A percentile compares a stretch with the other conserved stretches of the same genome.
Evolutionary conservation across 495 filamentous ascomycete genomes (phyloP).

Genomic region (Collariella sp.): DNA sequence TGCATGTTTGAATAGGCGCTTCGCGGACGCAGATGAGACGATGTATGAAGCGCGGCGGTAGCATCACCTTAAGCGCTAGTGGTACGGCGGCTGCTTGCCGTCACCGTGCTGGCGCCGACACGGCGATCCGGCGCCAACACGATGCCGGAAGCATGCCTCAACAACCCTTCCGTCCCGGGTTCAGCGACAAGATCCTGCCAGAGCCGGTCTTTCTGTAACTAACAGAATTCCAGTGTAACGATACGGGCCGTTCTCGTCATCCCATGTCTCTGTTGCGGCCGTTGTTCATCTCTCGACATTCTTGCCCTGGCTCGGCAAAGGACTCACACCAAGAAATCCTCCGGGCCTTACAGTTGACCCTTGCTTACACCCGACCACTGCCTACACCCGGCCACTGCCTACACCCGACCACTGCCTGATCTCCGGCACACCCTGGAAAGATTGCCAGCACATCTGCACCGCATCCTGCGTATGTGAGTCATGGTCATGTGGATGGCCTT

Average conservation of each 20-base stretch:
- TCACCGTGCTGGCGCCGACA: not conserved
- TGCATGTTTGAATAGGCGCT: constrained; percentile 1
- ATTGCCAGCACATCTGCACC: not conserved
- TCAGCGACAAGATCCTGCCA: not conserved
- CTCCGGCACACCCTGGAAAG: not conserved
- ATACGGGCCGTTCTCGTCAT: not conserved
- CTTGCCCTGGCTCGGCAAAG: not conserved
- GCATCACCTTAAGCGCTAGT: constrained; percentile 9
- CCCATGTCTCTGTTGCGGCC: not conserved
- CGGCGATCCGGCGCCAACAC: not conserved
- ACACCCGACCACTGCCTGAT: constrained; percentile 5
- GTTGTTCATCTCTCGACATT: not conserved
- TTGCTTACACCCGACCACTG: not conserved
- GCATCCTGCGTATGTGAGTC: constrained; percentile 2
- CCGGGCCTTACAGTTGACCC: not conserved
- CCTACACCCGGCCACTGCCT: not conserved
- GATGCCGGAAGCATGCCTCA: not conserved
- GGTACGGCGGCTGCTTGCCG: constrained; percentile 1
- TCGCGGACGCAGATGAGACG: not conserved
- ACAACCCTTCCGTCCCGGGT: not conserved
- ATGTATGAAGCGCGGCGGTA: not conserved
- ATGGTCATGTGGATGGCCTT: not conserved
- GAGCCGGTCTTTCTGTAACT: no score
- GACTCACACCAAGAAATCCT: not conserved
- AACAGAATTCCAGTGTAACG: no score